Evolutionary conservation across 2,329 filamentous ascomycete species (phyloP).

Genomic region (Claviceps capensis): DNA sequence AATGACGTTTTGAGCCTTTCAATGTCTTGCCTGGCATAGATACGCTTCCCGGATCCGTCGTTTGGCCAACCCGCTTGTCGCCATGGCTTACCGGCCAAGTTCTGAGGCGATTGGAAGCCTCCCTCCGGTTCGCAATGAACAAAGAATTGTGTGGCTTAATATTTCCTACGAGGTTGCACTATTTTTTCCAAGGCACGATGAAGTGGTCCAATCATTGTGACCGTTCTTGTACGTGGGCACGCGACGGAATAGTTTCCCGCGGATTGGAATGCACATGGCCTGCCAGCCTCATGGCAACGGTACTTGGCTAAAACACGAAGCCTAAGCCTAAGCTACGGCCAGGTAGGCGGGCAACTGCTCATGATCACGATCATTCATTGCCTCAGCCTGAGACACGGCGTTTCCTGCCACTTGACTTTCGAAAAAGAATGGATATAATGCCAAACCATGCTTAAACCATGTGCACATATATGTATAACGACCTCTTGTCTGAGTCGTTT

Average conservation of each 20-base stretch:
- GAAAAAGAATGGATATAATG: neutral
- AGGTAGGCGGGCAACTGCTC: neutral
- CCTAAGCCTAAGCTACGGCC: neutral
- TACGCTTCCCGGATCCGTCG: neutral
- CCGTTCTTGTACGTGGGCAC: neutral
- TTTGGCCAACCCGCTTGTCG: neutral
- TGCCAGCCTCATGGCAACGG: neutral
- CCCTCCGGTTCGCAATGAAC: neutral
- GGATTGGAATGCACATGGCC: neutral
- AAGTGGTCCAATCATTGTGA: neutral
- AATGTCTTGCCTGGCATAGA: neutral
- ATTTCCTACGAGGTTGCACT: no score
- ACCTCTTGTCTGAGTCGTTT: neutral
- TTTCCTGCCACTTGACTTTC: slow-evolving; percentile 4
- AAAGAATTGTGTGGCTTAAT: neutral
- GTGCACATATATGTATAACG: slow-evolving; percentile 7
- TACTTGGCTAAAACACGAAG: neutral
- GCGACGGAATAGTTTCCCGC: neutral
- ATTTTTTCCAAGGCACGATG: no score
- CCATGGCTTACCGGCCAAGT: neutral
- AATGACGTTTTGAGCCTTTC: neutral
- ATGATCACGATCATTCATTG: neutral
- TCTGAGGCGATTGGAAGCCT: slow-evolving; percentile 1
- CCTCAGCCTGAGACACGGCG: neutral
- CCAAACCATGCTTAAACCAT: neutral